Percentiles rank a stretch among this genome's conserved stretches.
Evolutionary conservation across 441 rosid genomes (phyloP).

Genomic region (Pelargonium cotyledonis): DNA sequence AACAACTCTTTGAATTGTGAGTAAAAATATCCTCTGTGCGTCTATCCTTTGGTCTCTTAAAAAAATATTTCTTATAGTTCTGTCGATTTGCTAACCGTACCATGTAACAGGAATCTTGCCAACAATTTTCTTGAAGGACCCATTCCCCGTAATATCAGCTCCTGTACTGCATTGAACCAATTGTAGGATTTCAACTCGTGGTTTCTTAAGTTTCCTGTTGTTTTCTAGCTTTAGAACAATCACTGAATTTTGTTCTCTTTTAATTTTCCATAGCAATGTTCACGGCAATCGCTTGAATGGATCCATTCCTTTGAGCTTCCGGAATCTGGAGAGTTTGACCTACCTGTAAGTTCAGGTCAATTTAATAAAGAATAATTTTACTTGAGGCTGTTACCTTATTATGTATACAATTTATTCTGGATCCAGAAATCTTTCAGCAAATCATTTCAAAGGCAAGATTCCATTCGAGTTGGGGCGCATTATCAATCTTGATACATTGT

Average conservation of each 20-base stretch:
- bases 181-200: constrained; percentile 40
- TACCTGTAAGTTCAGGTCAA: constrained; percentile 50
- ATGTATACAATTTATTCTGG: background rate
- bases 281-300: constrained; percentile 72
- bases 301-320: constrained; percentile 59
- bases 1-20: constrained; percentile 82
- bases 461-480: constrained; percentile 77
- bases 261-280: constrained; percentile 48
- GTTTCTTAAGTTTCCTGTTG: background rate
- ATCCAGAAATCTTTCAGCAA: constrained; percentile 69
- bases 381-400: background rate
- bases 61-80: background rate
- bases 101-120: constrained; percentile 68
- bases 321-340: constrained; percentile 71
- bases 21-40: constrained; percentile 11
- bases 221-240: background rate
- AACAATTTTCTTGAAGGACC: constrained; percentile 74
- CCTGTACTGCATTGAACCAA: constrained; percentile 74
- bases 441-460: constrained; percentile 64
- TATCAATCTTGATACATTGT: constrained; percentile 83
- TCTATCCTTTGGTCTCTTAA: background rate
- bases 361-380: background rate
- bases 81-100: background rate
- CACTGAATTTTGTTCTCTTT: background rate
- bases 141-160: constrained; percentile 68